These are phyloP conservation scores for Penicillium bovifimosum DNA, from an alignment of 495 filamentous ascomycete species.

Conservation along the genomic window DNA sequence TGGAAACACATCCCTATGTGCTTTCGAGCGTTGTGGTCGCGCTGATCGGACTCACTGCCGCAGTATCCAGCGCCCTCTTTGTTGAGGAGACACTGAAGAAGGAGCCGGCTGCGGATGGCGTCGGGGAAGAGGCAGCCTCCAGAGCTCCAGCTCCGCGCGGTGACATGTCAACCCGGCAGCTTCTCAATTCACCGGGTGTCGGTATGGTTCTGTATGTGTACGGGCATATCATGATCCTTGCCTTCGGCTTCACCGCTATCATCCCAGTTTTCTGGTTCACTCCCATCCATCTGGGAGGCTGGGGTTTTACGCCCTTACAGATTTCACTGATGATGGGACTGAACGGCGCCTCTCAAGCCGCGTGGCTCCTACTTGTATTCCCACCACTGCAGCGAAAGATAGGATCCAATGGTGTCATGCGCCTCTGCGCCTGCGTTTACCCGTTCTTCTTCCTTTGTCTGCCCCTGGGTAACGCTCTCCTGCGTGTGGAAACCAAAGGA, in stretches of 20 bases:
- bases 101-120: conserved; percentile 10
- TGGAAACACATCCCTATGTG: conserved; percentile 58
- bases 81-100: conserved; percentile 51
- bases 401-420: conserved; percentile 57
- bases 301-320: conserved; percentile 50
- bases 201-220: conserved; percentile 55
- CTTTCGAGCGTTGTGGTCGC: conserved; percentile 53
- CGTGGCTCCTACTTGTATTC: conserved; percentile 61
- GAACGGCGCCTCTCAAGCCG: conserved; percentile 54
- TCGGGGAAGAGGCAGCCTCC: conserved; percentile 3
- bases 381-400: conserved; percentile 52
- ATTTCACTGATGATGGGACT: conserved; percentile 56
- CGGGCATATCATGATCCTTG: conserved; percentile 55
- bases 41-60: conserved; percentile 42
- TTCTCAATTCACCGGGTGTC: conserved; percentile 59
- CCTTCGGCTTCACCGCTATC: conserved; percentile 56
- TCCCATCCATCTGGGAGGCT: conserved; percentile 49
- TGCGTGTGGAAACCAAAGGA: conserved; percentile 32
- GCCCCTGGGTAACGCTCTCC: conserved; percentile 48
- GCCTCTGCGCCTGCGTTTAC: conserved; percentile 47
- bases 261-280: conserved; percentile 61
- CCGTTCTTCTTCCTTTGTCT: conserved; percentile 51
- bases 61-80: conserved; percentile 43
- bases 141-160: not conserved
- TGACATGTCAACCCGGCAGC: conserved; percentile 43